These are phyloP conservation scores for Ceratopteris richardii DNA, from an alignment of 75 land plant genomes.

Conservation along the genomic window DNA sequence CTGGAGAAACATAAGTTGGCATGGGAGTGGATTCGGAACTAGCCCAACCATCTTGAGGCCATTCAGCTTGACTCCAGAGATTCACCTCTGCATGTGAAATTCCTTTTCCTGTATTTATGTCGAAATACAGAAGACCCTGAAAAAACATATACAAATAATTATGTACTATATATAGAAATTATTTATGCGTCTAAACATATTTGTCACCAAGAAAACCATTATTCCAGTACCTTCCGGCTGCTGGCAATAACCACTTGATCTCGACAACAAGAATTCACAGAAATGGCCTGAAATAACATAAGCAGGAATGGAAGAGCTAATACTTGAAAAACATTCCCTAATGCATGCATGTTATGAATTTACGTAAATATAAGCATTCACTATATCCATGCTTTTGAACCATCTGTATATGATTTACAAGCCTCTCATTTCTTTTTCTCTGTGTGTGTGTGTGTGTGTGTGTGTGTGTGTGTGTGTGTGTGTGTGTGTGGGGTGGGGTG, in stretches of 20 bases:
- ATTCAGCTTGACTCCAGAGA: slow-evolving; percentile 78
- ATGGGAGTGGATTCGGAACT: slow-evolving; percentile 70
- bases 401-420: too few relatives aligned
- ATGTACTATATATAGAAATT: neutral
- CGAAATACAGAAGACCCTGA: slow-evolving; percentile 75
- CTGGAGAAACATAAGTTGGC: slow-evolving; percentile 65
- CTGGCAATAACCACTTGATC: slow-evolving; percentile 75
- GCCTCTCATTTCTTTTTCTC: too few relatives aligned
- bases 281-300: slow-evolving; percentile 49
- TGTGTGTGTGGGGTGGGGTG: too few relatives aligned
- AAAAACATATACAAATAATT: slow-evolving; percentile 4
- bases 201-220: neutral
- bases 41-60: slow-evolving; percentile 97
- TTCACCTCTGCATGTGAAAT: slow-evolving; percentile 30
- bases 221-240: slow-evolving; percentile 50
- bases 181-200: neutral
- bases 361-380: too few relatives aligned
- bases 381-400: too few relatives aligned
- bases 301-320: too few relatives aligned
- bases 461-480: too few relatives aligned
- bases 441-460: too few relatives aligned
- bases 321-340: too few relatives aligned
- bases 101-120: slow-evolving; percentile 27
- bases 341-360: too few relatives aligned
- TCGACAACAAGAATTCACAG: slow-evolving; percentile 64